Evolutionary conservation across 352 stramenopile species (phyloP).

Genomic region (Phytopythium oedochilum): DNA sequence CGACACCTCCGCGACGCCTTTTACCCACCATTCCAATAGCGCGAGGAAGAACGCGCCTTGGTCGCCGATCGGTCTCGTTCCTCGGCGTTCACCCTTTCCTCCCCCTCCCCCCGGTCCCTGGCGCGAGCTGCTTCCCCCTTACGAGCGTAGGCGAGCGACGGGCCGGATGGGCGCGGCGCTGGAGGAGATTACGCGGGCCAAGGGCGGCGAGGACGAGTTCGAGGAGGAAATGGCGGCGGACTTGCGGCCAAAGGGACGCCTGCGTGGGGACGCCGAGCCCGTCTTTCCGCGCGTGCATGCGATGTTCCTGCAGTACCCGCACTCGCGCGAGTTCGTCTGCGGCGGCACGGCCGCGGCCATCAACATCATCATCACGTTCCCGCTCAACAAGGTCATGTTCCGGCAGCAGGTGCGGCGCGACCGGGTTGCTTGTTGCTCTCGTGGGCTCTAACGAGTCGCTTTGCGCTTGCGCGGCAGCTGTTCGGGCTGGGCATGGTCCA

Average conservation of each 20-base stretch:
- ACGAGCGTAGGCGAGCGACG: background rate
- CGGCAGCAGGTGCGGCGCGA: constrained; percentile 85
- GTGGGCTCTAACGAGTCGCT: too few relatives aligned
- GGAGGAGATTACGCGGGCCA: constrained; percentile 1
- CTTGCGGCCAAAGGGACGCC: constrained; percentile 1
- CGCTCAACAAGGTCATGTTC: constrained; percentile 90
- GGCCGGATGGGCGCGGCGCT: constrained; percentile 3
- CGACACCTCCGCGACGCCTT: too few relatives aligned
- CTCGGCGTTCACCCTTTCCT: background rate
- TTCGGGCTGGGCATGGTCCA: constrained; percentile 68
- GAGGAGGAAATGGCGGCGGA: background rate
- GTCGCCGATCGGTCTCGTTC: background rate
- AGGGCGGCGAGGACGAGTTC: background rate
- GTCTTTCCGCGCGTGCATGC: constrained; percentile 1
- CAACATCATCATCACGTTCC: constrained; percentile 87
- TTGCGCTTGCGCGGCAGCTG: constrained; percentile 28
- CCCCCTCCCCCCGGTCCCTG: background rate
- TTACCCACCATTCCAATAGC: constrained; percentile 1
- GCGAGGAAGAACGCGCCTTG: background rate
- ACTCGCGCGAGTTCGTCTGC: constrained; percentile 79
- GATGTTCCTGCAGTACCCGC: constrained; percentile 54
- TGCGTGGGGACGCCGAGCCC: background rate
- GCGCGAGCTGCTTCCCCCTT: background rate
- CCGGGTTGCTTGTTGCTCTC: too few relatives aligned
- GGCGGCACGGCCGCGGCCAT: constrained; percentile 76